phyloP scores from a whole-genome alignment of 1,139 yeast species.

The Eremothecium cymbalariae region DNA sequence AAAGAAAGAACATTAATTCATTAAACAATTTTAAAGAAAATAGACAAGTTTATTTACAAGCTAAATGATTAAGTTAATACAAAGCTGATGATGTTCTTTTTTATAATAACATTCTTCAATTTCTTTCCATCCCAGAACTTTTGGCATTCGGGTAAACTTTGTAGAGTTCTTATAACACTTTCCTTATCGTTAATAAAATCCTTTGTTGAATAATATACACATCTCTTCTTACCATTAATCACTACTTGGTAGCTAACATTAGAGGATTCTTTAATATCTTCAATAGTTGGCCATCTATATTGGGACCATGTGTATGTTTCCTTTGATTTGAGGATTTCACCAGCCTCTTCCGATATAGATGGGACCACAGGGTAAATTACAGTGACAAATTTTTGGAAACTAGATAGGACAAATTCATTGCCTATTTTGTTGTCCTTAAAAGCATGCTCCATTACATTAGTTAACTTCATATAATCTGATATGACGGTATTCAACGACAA shows the following conservation, averaged over 20 bases:
- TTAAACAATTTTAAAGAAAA: too few species aligned
- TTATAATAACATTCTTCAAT: constrained; percentile 36
- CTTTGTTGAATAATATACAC: constrained; percentile 37
- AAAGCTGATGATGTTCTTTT: constrained; percentile 34
- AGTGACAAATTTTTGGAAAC: constrained; percentile 52
- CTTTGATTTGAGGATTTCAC: constrained; percentile 45
- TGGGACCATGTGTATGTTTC: constrained; percentile 39
- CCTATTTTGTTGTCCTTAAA: constrained; percentile 33
- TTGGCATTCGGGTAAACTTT: constrained; percentile 23
- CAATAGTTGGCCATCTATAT: constrained; percentile 48
- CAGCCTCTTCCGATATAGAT: constrained; percentile 71
- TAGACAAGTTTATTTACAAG: constrained; percentile 6
- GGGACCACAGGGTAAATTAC: constrained; percentile 41
- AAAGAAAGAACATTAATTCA: too few species aligned
- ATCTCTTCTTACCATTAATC: constrained; percentile 62
- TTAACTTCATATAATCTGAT: constrained; percentile 82
- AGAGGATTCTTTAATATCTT: constrained; percentile 35
- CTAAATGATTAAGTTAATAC: constrained; percentile 16
- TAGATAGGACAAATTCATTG: constrained; percentile 34
- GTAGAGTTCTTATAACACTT: constrained; percentile 32
- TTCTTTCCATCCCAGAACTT: constrained; percentile 32
- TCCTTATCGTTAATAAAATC: constrained; percentile 34
- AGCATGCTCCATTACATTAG: constrained; percentile 45
- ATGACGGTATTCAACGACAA: constrained; percentile 74
- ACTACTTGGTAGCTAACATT: constrained; percentile 43